phyloP scores from a whole-genome alignment of 306 rosid genomes.

The Ceratonia siliqua region DNA sequence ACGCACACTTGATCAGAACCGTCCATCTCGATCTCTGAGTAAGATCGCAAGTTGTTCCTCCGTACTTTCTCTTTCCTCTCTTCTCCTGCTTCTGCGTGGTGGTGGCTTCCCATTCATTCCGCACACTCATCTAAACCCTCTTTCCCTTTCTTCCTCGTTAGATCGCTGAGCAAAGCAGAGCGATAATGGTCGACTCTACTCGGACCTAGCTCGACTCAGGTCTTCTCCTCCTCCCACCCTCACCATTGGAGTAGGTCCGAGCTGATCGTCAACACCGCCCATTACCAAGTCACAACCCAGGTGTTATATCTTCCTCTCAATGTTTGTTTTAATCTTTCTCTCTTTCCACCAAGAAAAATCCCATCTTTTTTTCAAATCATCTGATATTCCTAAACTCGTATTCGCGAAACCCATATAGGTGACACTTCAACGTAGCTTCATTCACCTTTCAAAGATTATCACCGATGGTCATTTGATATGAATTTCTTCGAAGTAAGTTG shows the following conservation, averaged over 20 bases:
- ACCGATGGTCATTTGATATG: not conserved
- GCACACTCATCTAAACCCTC: not conserved
- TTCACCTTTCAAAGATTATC: not conserved
- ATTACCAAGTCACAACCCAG: not conserved
- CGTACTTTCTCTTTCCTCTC: not conserved
- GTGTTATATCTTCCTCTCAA: not conserved
- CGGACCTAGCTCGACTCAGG: constrained; percentile 3
- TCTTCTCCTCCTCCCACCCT: not conserved
- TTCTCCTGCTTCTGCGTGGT: not conserved
- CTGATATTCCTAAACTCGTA: not conserved
- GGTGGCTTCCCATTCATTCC: not conserved
- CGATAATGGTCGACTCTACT: not conserved
- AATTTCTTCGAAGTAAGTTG: constrained; percentile 9
- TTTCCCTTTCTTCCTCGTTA: not conserved
- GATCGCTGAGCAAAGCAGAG: not conserved
- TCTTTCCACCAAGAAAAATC: not conserved
- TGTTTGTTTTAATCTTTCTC: not conserved
- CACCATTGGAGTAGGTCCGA: not conserved
- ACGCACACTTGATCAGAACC: not conserved
- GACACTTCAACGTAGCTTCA: not conserved
- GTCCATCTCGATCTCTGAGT: not conserved
- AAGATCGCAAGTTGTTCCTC: not conserved
- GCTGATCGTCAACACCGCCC: not conserved
- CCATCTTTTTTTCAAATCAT: not conserved
- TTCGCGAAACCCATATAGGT: not conserved